A percentile compares a stretch with the other conserved stretches of the same genome.
Conservation (phyloP, 2,329 filamentous ascomycete species). For the Polychaeton citri region DNA sequence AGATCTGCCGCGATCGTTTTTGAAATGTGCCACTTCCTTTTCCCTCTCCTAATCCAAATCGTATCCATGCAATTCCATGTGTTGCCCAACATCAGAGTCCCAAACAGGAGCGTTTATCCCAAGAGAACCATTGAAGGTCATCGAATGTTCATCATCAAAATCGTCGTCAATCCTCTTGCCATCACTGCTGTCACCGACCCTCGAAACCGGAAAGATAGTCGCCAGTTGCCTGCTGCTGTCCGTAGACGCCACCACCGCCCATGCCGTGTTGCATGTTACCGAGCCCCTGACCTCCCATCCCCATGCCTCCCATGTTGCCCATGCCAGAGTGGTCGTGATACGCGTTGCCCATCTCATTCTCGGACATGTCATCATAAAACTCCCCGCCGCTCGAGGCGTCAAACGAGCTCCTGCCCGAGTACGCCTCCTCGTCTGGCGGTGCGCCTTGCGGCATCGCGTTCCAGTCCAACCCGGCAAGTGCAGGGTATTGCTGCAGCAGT, state of each 20-base stretch:
- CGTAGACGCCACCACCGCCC: constrained; percentile 2
- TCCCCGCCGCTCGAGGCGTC: constrained; percentile 59
- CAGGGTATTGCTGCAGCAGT: constrained; percentile 81
- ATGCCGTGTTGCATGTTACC: no score
- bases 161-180: no score
- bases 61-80: no score
- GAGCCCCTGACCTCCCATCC: constrained; percentile 8
- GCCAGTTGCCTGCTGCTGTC: not conserved
- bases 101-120: no score
- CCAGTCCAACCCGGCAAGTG: constrained; percentile 85
- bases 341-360: constrained; percentile 27
- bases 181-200: not conserved
- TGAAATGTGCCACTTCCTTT: no score
- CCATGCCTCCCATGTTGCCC: constrained; percentile 6
- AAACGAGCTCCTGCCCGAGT: constrained; percentile 69
- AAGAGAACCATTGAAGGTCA: no score
- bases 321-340: constrained; percentile 11
- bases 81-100: no score
- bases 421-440: constrained; percentile 46
- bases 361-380: constrained; percentile 56
- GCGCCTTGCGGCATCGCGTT: constrained; percentile 53
- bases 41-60: no score
- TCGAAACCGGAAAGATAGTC: not conserved
- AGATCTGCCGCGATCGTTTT: no score
- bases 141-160: no score